Evolutionary conservation across 2,329 filamentous ascomycete genomes (phyloP).

Genomic region (Paraconiothyrium brasiliense): DNA sequence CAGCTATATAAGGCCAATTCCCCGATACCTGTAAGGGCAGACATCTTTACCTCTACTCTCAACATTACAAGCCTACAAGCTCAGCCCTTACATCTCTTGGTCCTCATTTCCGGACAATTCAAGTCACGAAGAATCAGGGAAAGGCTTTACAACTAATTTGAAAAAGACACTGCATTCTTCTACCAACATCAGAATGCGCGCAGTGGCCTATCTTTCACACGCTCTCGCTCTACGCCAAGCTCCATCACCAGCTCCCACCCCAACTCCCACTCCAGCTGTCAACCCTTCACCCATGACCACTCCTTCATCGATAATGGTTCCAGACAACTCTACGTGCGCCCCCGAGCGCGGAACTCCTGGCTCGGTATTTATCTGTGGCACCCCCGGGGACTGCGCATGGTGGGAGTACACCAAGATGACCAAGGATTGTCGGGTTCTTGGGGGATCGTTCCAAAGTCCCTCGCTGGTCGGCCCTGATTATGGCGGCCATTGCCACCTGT

Average conservation of each 20-base stretch:
- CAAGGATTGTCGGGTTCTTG: neutral
- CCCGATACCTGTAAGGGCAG: no score
- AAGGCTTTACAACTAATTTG: no score
- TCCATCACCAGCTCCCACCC: neutral
- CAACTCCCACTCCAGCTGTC: neutral
- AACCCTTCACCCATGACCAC: neutral
- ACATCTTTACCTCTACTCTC: no score
- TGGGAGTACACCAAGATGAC: neutral
- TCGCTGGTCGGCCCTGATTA: constrained; percentile 1
- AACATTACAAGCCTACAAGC: no score
- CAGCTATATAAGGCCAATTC: no score
- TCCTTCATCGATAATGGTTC: neutral
- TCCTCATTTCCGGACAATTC: no score
- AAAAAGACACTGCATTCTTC: neutral
- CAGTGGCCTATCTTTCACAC: constrained; percentile 3
- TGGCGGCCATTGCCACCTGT: neutral
- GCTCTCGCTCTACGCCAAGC: constrained; percentile 4
- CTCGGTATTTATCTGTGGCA: neutral
- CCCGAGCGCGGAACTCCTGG: neutral
- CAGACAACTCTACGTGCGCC: neutral
- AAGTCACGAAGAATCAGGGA: no score
- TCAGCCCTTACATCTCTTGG: no score
- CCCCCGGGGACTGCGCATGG: neutral
- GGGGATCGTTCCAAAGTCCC: neutral
- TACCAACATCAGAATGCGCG: neutral